phyloP scores from a whole-genome alignment of 441 rosid genomes.

The Adansonia gregorii region DNA sequence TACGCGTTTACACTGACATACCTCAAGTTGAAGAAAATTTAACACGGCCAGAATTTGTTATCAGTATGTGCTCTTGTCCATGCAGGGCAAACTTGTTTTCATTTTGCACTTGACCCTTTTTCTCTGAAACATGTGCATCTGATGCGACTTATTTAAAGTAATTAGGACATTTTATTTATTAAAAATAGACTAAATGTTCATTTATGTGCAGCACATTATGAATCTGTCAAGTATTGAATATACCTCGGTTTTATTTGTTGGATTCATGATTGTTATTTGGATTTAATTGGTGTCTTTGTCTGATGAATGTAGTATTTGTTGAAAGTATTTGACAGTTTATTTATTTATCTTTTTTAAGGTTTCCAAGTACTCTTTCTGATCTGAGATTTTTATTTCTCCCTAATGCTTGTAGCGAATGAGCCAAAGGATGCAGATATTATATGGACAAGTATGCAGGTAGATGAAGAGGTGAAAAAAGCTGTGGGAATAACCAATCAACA shows the following conservation, averaged over 20 bases:
- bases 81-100: constrained; percentile 18
- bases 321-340: background rate
- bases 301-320: background rate
- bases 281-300: background rate
- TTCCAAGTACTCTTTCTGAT: background rate
- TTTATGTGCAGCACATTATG: background rate
- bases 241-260: constrained; percentile 16
- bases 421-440: constrained; percentile 83
- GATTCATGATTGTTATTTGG: too few species aligned
- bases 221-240: background rate
- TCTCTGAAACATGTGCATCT: background rate
- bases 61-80: constrained; percentile 60
- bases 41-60: constrained; percentile 75
- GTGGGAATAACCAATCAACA: constrained; percentile 79
- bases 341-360: background rate
- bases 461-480: constrained; percentile 70
- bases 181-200: background rate
- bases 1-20: constrained; percentile 80
- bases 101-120: background rate
- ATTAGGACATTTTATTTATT: background rate
- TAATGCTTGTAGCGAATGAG: constrained; percentile 61
- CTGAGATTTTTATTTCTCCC: constrained; percentile 18
- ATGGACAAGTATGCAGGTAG: constrained; percentile 90
- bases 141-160: background rate
- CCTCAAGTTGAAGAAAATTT: constrained; percentile 86